Evolutionary conservation across 2,329 filamentous ascomycete genomes (phyloP).

Genomic region (Diaporthe nobilis): DNA sequence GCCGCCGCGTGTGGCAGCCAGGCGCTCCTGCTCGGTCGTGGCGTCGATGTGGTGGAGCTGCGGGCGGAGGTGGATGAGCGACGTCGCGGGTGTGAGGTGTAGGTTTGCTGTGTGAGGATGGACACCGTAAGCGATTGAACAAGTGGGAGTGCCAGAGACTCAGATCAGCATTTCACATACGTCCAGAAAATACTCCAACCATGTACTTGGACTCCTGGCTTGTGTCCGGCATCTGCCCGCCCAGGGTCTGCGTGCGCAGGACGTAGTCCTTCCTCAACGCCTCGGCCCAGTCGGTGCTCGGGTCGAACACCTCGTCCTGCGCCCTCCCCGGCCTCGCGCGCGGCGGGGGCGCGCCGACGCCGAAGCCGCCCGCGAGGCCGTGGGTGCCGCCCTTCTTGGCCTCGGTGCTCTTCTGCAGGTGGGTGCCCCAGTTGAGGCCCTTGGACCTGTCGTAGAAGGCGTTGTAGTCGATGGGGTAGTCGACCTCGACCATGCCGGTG

Average conservation of each 20-base stretch:
- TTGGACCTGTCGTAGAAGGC: slow-evolving; percentile 86
- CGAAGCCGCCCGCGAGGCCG: slow-evolving; percentile 81
- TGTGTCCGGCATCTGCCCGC: slow-evolving; percentile 81
- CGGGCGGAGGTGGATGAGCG: slow-evolving; percentile 89
- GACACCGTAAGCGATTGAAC: background rate
- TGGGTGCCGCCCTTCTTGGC: slow-evolving; percentile 75
- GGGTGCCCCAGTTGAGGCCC: slow-evolving; percentile 86
- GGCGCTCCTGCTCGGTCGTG: slow-evolving; percentile 77
- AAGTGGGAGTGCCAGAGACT: background rate
- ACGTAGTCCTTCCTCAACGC: slow-evolving; percentile 80
- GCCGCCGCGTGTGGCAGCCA: slow-evolving; percentile 56
- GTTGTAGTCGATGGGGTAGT: slow-evolving; percentile 84
- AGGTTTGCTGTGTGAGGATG: slow-evolving; percentile 73
- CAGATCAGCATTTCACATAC: slow-evolving; percentile 58
- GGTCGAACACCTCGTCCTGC: slow-evolving; percentile 52
- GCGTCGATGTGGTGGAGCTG: slow-evolving; percentile 96
- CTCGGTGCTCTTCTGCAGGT: slow-evolving; percentile 73
- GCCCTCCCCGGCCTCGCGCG: slow-evolving; percentile 47
- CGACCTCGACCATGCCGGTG: slow-evolving; percentile 90
- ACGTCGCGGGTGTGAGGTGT: slow-evolving; percentile 86
- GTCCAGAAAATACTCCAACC: slow-evolving; percentile 89
- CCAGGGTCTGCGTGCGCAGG: slow-evolving; percentile 85
- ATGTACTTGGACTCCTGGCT: slow-evolving; percentile 84
- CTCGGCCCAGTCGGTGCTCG: slow-evolving; percentile 73
- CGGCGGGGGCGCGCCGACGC: slow-evolving; percentile 66